phyloP scores from a whole-genome alignment of 306 rosid genomes.

The Oemleria cerasiformis region DNA sequence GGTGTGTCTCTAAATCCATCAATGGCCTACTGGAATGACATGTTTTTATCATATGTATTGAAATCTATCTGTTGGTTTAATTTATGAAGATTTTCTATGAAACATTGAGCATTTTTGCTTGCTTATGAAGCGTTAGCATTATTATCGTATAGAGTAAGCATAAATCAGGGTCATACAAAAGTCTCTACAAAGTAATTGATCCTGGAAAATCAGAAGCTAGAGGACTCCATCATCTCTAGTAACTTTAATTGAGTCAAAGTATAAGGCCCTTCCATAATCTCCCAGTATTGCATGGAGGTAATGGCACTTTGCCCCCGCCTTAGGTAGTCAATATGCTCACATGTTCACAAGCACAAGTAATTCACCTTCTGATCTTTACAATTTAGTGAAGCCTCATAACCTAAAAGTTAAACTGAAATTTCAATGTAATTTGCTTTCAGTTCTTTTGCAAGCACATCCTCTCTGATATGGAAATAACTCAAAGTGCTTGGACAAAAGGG shows the following conservation, averaged over 20 bases:
- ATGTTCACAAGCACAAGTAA: no score
- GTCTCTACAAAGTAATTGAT: neutral
- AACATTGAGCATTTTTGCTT: neutral
- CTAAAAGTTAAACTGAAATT: neutral
- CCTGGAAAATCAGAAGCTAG: neutral
- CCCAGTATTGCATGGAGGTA: no score
- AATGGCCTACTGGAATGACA: conserved; percentile 14
- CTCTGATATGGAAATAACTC: neutral
- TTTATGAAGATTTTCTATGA: neutral
- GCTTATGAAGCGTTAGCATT: neutral
- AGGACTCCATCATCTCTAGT: neutral
- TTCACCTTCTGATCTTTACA: neutral
- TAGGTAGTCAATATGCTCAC: no score
- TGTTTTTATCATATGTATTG: conserved; percentile 2
- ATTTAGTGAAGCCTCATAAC: neutral
- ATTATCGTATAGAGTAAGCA: neutral
- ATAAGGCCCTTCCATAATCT: neutral
- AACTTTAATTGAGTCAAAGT: neutral
- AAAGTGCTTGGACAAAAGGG: neutral
- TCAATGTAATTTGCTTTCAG: neutral
- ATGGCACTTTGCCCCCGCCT: no score
- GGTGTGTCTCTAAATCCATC: conserved; percentile 36
- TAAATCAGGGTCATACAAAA: neutral
- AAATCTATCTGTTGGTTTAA: neutral
- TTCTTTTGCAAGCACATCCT: neutral